Evolutionary conservation across 116 monocot species (phyloP), one percentile per base, ranked within the genome.

Genomic region (Thalassia testudinum): DNA sequence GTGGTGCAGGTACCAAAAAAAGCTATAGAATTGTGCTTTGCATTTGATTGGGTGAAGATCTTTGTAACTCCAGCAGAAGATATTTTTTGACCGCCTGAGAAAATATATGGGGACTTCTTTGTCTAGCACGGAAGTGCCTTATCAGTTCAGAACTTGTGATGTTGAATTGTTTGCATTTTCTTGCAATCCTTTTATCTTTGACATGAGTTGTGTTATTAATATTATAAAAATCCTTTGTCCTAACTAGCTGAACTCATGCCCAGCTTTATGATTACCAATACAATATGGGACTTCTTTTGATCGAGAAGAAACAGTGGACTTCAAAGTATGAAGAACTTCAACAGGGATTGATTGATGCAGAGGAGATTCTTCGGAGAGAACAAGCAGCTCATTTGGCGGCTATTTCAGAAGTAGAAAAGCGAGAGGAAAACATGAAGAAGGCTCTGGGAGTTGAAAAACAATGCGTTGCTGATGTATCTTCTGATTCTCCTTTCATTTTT

Each of bases 261-360:
- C 81, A 84, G 87, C 76, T 81, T 47, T 78, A 87, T 67, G 88
- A 95, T 7, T 95, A 84, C 29, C 87, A 87, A 62, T 81, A 84
- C 47, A 81, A 81, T 47, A 78, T 95, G 95, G 95, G 95, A 19
- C 76, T 95, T 57, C 72, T 95, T 5, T 62, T 95, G 43, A 95
- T 87, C 50, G 87, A 95, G 62, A 95, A 95, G 67, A 87, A 84
- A 52, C 78, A 95, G 16, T 87, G 81, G 78, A 45, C 69, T 38
- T 61, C 66, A 1, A 80, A 79, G 26, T 66, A 60, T 47, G 76
- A 95, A 50, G 81, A 84, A 27, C 42, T 84, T 5, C 72, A 53
- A 19, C 55, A 68, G 47, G 28, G 60, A 38, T 43, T 85, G 14
- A 47, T 52, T 24, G 84, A 83, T 56, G 64, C 76, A 27, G 73